A percentile compares a stretch with the other conserved stretches of the same genome.
Evolutionary conservation across 176 grass and related monocot species (phyloP).

Genomic region (Ensete ventricosum): DNA sequence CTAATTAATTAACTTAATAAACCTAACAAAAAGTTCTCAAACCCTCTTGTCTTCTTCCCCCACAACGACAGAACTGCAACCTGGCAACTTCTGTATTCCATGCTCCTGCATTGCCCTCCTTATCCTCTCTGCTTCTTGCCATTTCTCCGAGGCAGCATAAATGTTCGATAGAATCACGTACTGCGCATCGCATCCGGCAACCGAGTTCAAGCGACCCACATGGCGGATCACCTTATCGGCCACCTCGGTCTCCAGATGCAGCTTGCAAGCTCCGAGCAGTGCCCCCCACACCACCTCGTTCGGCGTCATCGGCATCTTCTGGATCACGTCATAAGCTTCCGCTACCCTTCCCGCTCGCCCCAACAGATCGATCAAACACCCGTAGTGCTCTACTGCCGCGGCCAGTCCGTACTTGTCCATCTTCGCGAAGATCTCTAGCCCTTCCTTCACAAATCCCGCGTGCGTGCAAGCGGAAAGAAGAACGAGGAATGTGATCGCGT

Average conservation of each 20-base stretch:
- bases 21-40: too few species aligned
- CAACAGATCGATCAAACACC: slow-evolving; percentile 52
- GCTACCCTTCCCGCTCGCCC: slow-evolving; percentile 47
- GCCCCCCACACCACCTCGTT: slow-evolving; percentile 68
- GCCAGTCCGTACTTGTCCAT: slow-evolving; percentile 37
- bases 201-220: slow-evolving; percentile 24
- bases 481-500: slow-evolving; percentile 39
- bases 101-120: slow-evolving; percentile 45
- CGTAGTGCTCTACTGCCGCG: slow-evolving; percentile 44
- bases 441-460: slow-evolving; percentile 52
- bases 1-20: too few species aligned
- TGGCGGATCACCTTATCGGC: slow-evolving; percentile 27
- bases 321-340: slow-evolving; percentile 44
- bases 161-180: slow-evolving; percentile 51
- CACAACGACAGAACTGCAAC: slow-evolving; percentile 46
- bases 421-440: slow-evolving; percentile 43
- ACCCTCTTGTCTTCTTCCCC: not conserved
- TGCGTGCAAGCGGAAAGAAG: slow-evolving; percentile 61
- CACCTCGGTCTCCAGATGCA: slow-evolving; percentile 32
- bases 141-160: slow-evolving; percentile 47
- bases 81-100: slow-evolving; percentile 48
- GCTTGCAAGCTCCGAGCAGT: slow-evolving; percentile 50
- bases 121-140: slow-evolving; percentile 46
- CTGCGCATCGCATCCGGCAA: slow-evolving; percentile 26
- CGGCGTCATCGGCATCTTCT: slow-evolving; percentile 39